These are phyloP conservation scores for Akebia trifoliata DNA, from an alignment of 164 flowering plant species.

Conservation along the genomic window DNA sequence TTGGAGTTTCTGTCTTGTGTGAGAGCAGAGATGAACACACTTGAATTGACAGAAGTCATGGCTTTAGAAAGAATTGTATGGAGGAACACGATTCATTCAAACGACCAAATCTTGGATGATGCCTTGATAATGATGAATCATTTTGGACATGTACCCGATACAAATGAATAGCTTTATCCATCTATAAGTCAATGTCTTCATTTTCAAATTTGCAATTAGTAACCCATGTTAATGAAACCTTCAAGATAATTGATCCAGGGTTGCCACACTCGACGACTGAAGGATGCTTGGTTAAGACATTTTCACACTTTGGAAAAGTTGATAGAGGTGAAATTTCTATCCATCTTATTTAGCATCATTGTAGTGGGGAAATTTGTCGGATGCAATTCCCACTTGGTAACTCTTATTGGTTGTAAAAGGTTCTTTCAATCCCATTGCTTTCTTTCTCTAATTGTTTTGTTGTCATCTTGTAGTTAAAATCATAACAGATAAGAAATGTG, in stretches of 20 bases:
- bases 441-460: neutral
- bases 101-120: no score
- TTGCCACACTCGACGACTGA: conserved; percentile 24
- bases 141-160: no score
- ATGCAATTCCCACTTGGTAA: neutral
- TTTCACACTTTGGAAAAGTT: conserved; percentile 28
- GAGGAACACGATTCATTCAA: no score
- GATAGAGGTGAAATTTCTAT: conserved; percentile 13
- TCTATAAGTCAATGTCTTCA: neutral
- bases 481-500: conserved; percentile 19
- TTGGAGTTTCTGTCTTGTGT: no score
- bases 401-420: neutral
- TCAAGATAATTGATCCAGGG: conserved; percentile 20
- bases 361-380: neutral
- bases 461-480: conserved; percentile 27
- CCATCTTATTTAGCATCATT: neutral
- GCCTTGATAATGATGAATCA: no score
- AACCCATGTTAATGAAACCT: conserved; percentile 4
- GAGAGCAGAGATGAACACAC: no score
- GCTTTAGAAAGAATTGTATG: no score
- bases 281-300: conserved; percentile 20
- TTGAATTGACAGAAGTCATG: no score
- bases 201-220: neutral
- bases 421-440: neutral
- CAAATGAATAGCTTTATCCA: neutral